Base-by-base conservation (phyloP, 495 filamentous ascomycete genomes). In the Penicillium desertorum region DNA sequence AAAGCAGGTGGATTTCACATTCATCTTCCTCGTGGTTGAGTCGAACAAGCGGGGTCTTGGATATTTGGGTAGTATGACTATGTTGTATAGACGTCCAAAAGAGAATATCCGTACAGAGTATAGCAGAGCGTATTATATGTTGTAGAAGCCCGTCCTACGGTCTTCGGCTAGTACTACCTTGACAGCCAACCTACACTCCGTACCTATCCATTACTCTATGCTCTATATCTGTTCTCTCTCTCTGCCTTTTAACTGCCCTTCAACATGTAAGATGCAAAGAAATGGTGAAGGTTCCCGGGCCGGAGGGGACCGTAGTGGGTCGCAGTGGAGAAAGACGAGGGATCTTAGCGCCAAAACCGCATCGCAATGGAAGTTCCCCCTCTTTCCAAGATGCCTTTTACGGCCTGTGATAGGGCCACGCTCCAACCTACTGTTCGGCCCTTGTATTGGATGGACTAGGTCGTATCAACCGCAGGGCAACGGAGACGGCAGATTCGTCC, bases 221-320 rank as follows among this genome's bases (percentile, higher is more conserved):
- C 14, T n/a, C 34, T 37, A 37, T 9, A 17, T 17, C 36, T 39
- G 7, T 8, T 23, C 22, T 23, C 22, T 23, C 22, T 39, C 36
- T 39, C 36, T 36, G 30, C 10, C 11, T 16, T 12, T 12, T 37
- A n/a, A 5, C 6, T 12, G 1, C 9, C 16, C 5, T 16, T 16
- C 34, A 61, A 58, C 56, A 58, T 64, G 62, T 52, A 60, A 45
- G 30, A 34, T 62, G 30, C 60, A 58, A 29, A 30, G 45, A 48
- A 34, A 36, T 50, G 17, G 19, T 64, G 64, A 69, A 69, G 64
- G 62, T 69, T 69, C 37, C 64, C 64, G 66, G 66, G 17, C 60
- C 66, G 66, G 62, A 53, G 64, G 61, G 64, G 62, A 69, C 64
- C 66, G 66, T 58, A 61, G 66, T 67, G 66, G 66, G 62, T 63